A percentile compares a stretch with the other conserved stretches of the same genome.
These are phyloP conservation scores for Baorangia bicolor DNA, from an alignment of 768 basidiomycete species.

Conservation along the genomic window DNA sequence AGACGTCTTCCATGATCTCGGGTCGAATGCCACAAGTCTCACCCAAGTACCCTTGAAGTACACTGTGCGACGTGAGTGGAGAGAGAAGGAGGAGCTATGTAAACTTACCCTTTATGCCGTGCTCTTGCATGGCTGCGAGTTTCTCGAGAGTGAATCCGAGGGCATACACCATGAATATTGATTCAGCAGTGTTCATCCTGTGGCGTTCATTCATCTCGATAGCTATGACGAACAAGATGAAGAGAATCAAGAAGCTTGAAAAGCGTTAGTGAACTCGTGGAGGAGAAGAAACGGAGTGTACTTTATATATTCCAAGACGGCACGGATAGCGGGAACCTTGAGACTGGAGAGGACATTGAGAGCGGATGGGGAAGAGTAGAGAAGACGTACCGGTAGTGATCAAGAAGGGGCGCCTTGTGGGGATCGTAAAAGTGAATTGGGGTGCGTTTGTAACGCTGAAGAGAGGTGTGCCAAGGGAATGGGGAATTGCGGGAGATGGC, in stretches of 20 bases:
- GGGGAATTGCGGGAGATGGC: slow-evolving; percentile 13
- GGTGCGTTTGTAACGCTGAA: slow-evolving; percentile 86
- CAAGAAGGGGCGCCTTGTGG: slow-evolving; percentile 87
- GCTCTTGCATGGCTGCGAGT: slow-evolving; percentile 93
- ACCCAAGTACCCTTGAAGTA: slow-evolving; percentile 89
- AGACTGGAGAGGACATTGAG: slow-evolving; percentile 45
- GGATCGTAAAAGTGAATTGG: slow-evolving; percentile 95
- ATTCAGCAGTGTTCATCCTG: slow-evolving; percentile 63
- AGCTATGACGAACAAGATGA: slow-evolving; percentile 74
- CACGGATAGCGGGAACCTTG: slow-evolving; percentile 90
- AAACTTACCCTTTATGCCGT: slow-evolving; percentile 76
- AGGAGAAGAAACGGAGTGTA: slow-evolving; percentile 30
- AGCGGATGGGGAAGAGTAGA: neutral
- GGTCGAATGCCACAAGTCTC: slow-evolving; percentile 14
- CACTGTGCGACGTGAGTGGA: slow-evolving; percentile 41
- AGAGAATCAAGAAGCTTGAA: slow-evolving; percentile 70
- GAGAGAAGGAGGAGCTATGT: neutral
- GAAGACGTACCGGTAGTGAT: slow-evolving; percentile 80
- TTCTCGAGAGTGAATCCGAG: slow-evolving; percentile 90
- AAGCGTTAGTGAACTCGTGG: neutral
- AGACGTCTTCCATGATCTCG: slow-evolving; percentile 13
- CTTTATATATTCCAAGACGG: slow-evolving; percentile 89
- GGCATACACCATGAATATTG: slow-evolving; percentile 73
- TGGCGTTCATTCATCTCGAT: slow-evolving; percentile 70
- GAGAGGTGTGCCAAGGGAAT: neutral